phyloP scores from a whole-genome alignment of 495 filamentous ascomycete genomes.

The Annulohypoxylon moriforme region DNA sequence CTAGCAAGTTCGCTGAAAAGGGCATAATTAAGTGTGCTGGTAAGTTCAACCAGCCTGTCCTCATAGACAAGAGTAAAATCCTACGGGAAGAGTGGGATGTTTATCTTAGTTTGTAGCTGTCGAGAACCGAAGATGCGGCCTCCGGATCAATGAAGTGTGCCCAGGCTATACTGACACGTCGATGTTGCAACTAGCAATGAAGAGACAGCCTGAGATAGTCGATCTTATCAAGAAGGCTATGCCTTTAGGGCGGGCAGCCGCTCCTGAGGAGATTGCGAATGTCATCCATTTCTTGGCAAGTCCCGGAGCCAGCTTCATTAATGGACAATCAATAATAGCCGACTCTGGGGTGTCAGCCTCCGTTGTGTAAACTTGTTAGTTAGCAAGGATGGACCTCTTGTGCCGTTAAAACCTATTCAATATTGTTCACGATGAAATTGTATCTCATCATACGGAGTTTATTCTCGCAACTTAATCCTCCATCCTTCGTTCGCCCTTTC shows the following conservation, averaged over 20 bases:
- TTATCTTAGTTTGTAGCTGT: conserved; percentile 40
- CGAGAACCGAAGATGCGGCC: conserved; percentile 44
- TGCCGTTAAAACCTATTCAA: too few species aligned
- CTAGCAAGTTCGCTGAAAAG: conserved; percentile 62
- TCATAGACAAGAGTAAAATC: not conserved
- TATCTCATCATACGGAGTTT: too few species aligned
- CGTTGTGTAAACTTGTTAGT: not conserved
- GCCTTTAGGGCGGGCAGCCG: conserved; percentile 51
- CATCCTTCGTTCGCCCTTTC: too few species aligned
- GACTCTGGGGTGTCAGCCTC: conserved; percentile 39
- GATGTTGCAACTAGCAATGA: conserved; percentile 49
- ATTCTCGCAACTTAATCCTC: too few species aligned
- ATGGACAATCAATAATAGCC: conserved; percentile 43
- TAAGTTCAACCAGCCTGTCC: conserved; percentile 9
- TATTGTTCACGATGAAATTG: too few species aligned
- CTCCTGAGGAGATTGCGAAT: conserved; percentile 56
- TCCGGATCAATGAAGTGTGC: conserved; percentile 58
- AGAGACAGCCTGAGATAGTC: conserved; percentile 42
- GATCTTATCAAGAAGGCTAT: conserved; percentile 36
- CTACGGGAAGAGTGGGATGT: too few species aligned
- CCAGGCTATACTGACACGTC: conserved; percentile 55
- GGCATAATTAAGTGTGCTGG: conserved; percentile 60
- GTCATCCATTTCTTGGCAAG: conserved; percentile 55
- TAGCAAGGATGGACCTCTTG: too few species aligned
- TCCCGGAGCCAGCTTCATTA: conserved; percentile 53